Conservation (phyloP, 371 early-diverging fungal genomes). For the Syncephalastrum racemosum region DNA sequence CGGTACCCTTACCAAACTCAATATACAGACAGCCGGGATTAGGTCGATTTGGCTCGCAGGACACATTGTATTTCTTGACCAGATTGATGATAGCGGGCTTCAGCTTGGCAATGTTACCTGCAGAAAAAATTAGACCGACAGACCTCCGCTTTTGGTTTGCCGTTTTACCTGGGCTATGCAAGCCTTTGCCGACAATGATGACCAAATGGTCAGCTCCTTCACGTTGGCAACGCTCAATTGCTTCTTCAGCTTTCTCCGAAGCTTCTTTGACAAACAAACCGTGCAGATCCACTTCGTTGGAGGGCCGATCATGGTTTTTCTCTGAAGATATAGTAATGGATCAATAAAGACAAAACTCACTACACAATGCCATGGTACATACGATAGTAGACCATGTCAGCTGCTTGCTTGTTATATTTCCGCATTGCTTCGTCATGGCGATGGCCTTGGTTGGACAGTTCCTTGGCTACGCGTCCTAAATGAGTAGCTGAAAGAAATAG, state of each 20-base stretch:
- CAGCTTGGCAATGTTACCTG: constrained; percentile 55
- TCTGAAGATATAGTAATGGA: constrained; percentile 17
- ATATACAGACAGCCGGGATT: constrained; percentile 64
- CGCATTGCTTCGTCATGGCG: constrained; percentile 55
- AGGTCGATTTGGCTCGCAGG: constrained; percentile 56
- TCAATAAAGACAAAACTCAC: neutral
- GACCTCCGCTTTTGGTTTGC: neutral
- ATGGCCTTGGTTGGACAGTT: constrained; percentile 54
- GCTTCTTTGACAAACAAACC: constrained; percentile 64
- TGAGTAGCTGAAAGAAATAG: neutral
- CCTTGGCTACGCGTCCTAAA: constrained; percentile 33
- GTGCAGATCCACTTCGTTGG: constrained; percentile 60
- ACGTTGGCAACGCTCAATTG: constrained; percentile 45
- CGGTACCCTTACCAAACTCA: constrained; percentile 52
- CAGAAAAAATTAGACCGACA: neutral
- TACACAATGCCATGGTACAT: neutral
- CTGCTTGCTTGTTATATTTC: constrained; percentile 52
- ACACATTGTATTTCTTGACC: constrained; percentile 53
- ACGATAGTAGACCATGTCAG: constrained; percentile 51
- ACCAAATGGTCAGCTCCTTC: constrained; percentile 40
- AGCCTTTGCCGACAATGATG: constrained; percentile 66
- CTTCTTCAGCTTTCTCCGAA: constrained; percentile 48
- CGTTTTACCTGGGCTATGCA: constrained; percentile 50
- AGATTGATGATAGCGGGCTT: constrained; percentile 61
- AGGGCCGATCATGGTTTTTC: constrained; percentile 47